phyloP scores from a whole-genome alignment of 2,329 filamentous ascomycete genomes.

The Neopestalotiopsis clavispora region DNA sequence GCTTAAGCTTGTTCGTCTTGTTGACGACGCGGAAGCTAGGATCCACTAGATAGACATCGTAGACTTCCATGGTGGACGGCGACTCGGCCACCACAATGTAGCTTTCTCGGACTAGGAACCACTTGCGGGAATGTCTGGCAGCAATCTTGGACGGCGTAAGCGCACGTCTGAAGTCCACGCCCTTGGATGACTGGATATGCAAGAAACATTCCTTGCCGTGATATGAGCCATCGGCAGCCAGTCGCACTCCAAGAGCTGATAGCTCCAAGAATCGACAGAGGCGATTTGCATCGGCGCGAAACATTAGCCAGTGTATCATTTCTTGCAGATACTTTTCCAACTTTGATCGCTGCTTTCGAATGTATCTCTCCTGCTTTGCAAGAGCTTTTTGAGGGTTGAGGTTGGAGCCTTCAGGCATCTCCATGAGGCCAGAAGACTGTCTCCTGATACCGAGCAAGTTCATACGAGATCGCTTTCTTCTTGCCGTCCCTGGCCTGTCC shows the following conservation, averaged over 20 bases:
- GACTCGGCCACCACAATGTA: constrained; percentile 99
- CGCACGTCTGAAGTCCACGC: constrained; percentile 82
- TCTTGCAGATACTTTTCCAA: constrained; percentile 90
- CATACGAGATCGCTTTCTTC: constrained; percentile 57
- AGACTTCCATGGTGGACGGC: constrained; percentile 97
- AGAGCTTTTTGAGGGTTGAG: constrained; percentile 53
- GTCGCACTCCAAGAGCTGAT: constrained; percentile 88
- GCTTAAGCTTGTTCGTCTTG: constrained; percentile 64
- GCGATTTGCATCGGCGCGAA: constrained; percentile 92
- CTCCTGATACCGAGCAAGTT: constrained; percentile 55
- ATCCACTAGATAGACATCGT: constrained; percentile 98
- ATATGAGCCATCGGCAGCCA: constrained; percentile 94
- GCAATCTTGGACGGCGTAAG: constrained; percentile 80
- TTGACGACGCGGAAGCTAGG: constrained; percentile 82
- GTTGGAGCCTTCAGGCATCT: constrained; percentile 49
- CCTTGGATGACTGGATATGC: constrained; percentile 89
- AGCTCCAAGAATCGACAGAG: constrained; percentile 95
- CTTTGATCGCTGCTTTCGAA: constrained; percentile 82
- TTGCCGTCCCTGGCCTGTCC: constrained; percentile 54
- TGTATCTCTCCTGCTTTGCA: constrained; percentile 67
- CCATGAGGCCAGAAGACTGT: constrained; percentile 56
- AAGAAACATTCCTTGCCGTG: constrained; percentile 97
- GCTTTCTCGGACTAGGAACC: constrained; percentile 97
- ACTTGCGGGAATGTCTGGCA: constrained; percentile 86
- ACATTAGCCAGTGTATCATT: constrained; percentile 96